Conservation (phyloP, 2,329 filamentous ascomycete genomes). For the Emericellopsis cladophorae region DNA sequence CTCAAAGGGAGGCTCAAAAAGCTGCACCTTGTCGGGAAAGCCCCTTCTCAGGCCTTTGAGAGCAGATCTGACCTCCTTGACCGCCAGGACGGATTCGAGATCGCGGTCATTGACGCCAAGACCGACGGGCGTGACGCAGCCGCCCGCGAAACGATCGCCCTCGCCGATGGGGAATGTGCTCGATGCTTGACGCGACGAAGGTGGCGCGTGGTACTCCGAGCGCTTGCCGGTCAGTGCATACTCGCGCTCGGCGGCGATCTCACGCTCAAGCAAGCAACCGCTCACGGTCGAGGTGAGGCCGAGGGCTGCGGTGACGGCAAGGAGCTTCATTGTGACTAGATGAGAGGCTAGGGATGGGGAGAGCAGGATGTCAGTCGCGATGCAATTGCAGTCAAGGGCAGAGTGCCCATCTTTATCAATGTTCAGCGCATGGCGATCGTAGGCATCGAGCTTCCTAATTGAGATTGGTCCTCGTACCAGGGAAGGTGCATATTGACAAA, state of each 20-base stretch:
- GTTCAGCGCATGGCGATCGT: too few species aligned
- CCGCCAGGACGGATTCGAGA: constrained; percentile 25
- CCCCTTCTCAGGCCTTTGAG: constrained; percentile 22
- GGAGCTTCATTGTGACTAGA: too few species aligned
- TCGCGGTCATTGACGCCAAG: constrained; percentile 14
- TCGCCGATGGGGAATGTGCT: constrained; percentile 19
- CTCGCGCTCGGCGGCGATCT: constrained; percentile 10
- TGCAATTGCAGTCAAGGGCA: too few species aligned
- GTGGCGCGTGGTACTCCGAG: constrained; percentile 3
- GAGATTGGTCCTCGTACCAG: too few species aligned
- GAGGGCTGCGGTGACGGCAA: too few species aligned
- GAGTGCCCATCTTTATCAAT: too few species aligned
- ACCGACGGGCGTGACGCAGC: constrained; percentile 14
- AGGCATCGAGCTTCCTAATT: too few species aligned
- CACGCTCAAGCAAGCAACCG: constrained; percentile 19
- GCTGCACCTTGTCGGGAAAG: constrained; percentile 19
- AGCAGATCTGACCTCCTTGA: constrained; percentile 24
- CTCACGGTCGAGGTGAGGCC: constrained; percentile 4
- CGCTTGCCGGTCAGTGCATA: constrained; percentile 4
- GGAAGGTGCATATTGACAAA: not conserved
- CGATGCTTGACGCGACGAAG: constrained; percentile 4
- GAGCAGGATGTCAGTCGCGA: too few species aligned
- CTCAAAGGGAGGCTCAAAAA: constrained; percentile 26
- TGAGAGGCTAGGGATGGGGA: too few species aligned
- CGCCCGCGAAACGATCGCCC: constrained; percentile 22